Conservation (phyloP, 2,329 filamentous ascomycete genomes). For the Colletotrichum gloeosporioides region DNA sequence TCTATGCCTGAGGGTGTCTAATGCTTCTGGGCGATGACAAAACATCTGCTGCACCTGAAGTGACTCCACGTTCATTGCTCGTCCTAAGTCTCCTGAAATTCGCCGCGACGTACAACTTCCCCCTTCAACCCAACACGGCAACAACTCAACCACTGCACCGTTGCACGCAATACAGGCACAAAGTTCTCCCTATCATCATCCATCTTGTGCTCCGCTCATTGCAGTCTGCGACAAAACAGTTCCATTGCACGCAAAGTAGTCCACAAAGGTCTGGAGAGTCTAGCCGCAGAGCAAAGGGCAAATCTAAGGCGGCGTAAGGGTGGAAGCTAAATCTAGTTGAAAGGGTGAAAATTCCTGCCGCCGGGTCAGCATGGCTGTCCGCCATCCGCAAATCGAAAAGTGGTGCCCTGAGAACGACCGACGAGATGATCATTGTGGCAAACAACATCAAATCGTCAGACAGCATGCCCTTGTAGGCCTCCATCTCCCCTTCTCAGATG, state of each 20-base stretch:
- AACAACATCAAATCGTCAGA: background rate
- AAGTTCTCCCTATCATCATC: background rate
- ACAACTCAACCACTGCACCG: background rate
- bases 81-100: background rate
- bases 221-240: background rate
- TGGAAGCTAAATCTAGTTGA: background rate
- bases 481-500: background rate
- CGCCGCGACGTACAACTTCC: background rate
- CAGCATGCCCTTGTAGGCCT: background rate
- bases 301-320: background rate
- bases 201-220: background rate
- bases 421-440: too few relatives aligned
- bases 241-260: background rate
- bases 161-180: background rate
- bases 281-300: background rate
- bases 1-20: background rate
- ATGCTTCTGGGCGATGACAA: background rate
- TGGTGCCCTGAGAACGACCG: too few relatives aligned
- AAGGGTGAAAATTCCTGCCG: background rate
- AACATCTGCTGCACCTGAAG: background rate
- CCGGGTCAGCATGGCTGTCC: background rate
- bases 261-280: background rate
- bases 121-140: background rate
- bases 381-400: background rate
- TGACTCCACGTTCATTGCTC: background rate